A percentile compares a stretch with the other conserved stretches of the same genome.
These are phyloP conservation scores for Candida smagusa DNA, from an alignment of 1,139 yeast species.

Conservation along the genomic window DNA sequence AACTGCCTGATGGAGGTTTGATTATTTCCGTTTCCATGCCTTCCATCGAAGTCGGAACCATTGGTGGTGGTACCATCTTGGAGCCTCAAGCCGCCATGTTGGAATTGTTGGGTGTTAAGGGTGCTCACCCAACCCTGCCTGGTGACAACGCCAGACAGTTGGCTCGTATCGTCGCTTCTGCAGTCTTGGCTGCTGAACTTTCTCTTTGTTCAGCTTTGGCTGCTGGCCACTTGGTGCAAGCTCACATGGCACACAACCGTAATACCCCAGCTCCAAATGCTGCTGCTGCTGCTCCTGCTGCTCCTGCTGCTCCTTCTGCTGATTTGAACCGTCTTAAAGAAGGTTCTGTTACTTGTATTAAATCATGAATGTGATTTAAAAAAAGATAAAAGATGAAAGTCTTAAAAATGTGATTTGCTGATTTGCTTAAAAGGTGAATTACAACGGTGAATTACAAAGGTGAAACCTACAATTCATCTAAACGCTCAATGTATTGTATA, in stretches of 20 bases:
- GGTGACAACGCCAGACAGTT: constrained; percentile 94
- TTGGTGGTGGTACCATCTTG: constrained; percentile 97
- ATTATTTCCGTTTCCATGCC: constrained; percentile 97
- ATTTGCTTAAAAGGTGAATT: no score
- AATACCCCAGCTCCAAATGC: constrained; percentile 48
- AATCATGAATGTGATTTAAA: constrained; percentile 13
- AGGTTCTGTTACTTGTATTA: constrained; percentile 69
- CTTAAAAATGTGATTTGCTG: constrained; percentile 1
- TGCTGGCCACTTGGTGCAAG: constrained; percentile 96
- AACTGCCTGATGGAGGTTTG: constrained; percentile 70
- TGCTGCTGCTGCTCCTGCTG: constrained; percentile 18
- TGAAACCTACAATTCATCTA: no score
- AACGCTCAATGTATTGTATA: constrained; percentile 3
- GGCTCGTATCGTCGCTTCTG: constrained; percentile 92
- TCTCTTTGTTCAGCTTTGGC: constrained; percentile 94
- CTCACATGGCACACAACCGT: constrained; percentile 96
- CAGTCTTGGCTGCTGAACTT: constrained; percentile 94
- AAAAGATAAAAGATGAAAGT: constrained; percentile 1
- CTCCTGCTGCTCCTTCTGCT: constrained; percentile 15
- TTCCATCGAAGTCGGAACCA: constrained; percentile 96
- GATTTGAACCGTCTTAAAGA: constrained; percentile 60
- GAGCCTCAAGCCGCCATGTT: constrained; percentile 98
- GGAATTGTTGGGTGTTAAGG: constrained; percentile 89
- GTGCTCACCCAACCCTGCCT: constrained; percentile 91
- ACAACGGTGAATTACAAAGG: no score